These are phyloP conservation scores for Mycotypha africana DNA, from an alignment of 371 early-diverging fungal genomes.

Conservation along the genomic window DNA sequence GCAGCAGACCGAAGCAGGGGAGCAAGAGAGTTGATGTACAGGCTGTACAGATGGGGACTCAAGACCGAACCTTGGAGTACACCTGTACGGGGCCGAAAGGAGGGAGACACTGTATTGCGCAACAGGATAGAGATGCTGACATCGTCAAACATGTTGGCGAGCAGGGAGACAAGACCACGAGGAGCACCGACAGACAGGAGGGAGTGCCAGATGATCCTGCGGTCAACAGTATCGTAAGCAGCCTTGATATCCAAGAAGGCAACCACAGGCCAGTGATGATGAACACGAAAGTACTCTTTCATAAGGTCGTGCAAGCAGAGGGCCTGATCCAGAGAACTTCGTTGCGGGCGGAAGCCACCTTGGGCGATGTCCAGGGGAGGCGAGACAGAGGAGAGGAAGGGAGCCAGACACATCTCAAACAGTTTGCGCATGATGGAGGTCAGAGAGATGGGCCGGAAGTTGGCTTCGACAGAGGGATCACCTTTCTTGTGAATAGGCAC, in stretches of 20 bases:
- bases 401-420: slow-evolving; percentile 6
- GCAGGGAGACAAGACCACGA: neutral
- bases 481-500: slow-evolving; percentile 22
- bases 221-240: slow-evolving; percentile 25
- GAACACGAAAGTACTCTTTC: neutral
- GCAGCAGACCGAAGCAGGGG: neutral
- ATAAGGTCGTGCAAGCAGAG: slow-evolving; percentile 17
- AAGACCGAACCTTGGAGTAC: slow-evolving; percentile 24
- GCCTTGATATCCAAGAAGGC: slow-evolving; percentile 25
- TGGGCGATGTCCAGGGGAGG: too few relatives aligned
- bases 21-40: slow-evolving; percentile 20
- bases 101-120: slow-evolving; percentile 1
- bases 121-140: slow-evolving; percentile 9
- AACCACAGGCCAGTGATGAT: slow-evolving; percentile 2
- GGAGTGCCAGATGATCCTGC: slow-evolving; percentile 8
- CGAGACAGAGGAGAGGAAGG: too few relatives aligned
- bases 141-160: slow-evolving; percentile 16
- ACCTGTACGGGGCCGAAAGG: slow-evolving; percentile 14
- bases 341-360: slow-evolving; percentile 24
- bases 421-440: slow-evolving; percentile 19
- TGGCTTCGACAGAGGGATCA: slow-evolving; percentile 5
- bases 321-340: slow-evolving; percentile 25
- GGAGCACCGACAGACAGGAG: neutral
- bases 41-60: slow-evolving; percentile 15
- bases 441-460: slow-evolving; percentile 16